Conservation (phyloP, 2,329 filamentous ascomycete genomes). For the Aschersonia sp. region DNA sequence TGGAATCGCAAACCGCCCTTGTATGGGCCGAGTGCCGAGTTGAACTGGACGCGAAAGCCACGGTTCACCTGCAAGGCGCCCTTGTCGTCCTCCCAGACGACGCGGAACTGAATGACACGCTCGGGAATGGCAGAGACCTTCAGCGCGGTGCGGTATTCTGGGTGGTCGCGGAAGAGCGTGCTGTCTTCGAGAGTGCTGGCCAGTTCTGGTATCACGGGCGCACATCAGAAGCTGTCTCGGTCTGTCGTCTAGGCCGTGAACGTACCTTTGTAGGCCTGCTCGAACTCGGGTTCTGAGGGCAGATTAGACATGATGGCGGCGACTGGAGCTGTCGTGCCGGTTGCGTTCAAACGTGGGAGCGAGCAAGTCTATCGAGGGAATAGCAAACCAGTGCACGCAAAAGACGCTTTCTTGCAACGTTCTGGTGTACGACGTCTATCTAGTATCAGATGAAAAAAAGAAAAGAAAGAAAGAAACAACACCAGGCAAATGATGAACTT, state of each 20-base stretch:
- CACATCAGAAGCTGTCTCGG: background rate
- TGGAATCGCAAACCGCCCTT: constrained; percentile 96
- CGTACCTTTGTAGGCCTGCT: constrained; percentile 89
- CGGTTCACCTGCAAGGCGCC: constrained; percentile 82
- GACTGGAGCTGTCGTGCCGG: background rate
- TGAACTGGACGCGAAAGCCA: constrained; percentile 95
- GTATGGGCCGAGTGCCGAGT: constrained; percentile 93
- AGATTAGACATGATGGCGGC: constrained; percentile 60
- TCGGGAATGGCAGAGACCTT: constrained; percentile 81
- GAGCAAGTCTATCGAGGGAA: no score
- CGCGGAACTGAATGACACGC: constrained; percentile 92
- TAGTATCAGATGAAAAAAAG: no score
- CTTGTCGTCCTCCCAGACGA: constrained; percentile 93
- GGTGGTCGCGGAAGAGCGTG: constrained; percentile 83
- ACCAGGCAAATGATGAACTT: no score
- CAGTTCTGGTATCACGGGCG: constrained; percentile 49
- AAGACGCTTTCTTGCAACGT: no score
- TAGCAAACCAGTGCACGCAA: no score
- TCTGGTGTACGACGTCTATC: no score
- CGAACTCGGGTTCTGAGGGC: constrained; percentile 84
- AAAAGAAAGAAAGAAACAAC: no score
- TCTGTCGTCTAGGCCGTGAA: background rate
- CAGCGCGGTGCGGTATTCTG: constrained; percentile 86
- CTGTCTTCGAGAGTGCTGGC: constrained; percentile 88
- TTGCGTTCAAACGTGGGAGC: no score